Evolutionary conservation across 2,329 filamentous ascomycete species (phyloP), one percentile per base, ranked within the genome.

Genomic region (Calonectria honghensis): DNA sequence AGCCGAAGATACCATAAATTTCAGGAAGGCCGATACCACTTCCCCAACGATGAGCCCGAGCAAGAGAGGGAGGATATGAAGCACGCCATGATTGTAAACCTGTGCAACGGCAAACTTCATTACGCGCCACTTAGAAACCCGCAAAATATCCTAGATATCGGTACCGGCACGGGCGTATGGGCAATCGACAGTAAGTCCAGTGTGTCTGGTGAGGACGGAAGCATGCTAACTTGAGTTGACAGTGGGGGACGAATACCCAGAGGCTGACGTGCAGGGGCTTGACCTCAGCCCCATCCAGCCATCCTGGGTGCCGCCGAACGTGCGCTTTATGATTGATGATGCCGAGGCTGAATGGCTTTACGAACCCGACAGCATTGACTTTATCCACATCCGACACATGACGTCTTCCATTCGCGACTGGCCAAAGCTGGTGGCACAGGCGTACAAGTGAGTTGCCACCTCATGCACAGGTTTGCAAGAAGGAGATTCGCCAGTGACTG

Each of bases 321-420:
- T 91, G 57, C 85, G 85, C 16, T 92, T 92, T 80, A 81, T 91
- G 54, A 86, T 93, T 13, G 91, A 92, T 79, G 90, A 93, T 78
- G 85, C 87, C 29, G 89, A 92, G 79, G 85, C 89, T 51, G 85
- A 89, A 5, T 93, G 91, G 91, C 66, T 41, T 32, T 63, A 79
- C 61, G 68, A 68, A 0, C 61, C 74, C 5, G 24, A 59, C 16
- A 65, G 74, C 29, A 79, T 81, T 57, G 81, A 82, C 71, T 84
- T 76, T 74, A 82, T 85, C 57, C 83, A 85, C 74, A 77, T 81
- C 48, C 80, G 84, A 2, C 81, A 79, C 72, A 79, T 85, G 70
- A 76, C 78, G 20, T 83, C 79, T 10, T 78, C 81, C 31, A 82
- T 85, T 66, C 79, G 79, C 32, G 77, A 83, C 74, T 79, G 77